Base-by-base conservation (phyloP, 805 yeast species). In the Nakazawaea peltata region DNA sequence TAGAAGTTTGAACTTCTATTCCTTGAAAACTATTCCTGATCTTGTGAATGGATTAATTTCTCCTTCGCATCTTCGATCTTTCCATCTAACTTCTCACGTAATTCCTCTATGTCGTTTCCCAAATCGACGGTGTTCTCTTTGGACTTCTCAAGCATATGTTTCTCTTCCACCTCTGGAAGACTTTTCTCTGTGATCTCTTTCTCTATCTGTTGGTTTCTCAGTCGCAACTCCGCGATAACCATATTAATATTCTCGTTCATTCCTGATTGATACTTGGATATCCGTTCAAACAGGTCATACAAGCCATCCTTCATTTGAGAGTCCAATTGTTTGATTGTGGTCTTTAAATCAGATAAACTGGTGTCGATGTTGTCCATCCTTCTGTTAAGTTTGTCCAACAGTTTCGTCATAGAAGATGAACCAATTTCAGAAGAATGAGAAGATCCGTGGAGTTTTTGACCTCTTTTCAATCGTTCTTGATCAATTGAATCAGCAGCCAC, bases 341-440 rank as follows among this genome's bases (percentile, higher is more conserved):
- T 4, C 14, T 36, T 27, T 14, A 36, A 27, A 21, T 30, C 34
- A 14, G n/a, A 5, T 6, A 36, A 26, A 30, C 26, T 36, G 6
- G 34, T 19, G 17, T 36, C 39, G 18, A 36, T 36, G n/a, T 22
- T 18, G 23, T 36, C 39, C 31, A 36, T 36, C n/a, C 39, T 25
- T 5, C 18, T 9, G 7, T 31, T 22, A 18, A 36, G 26, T 10
- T 17, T 7, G 4, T 30, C 28, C 14, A 36, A 27, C 23, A 21
- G 23, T 21, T 8, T 21, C 7, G n/a, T n/a, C n/a, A n/a, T n/a
- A n/a, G n/a, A n/a, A n/a, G n/a, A n/a, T n/a, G n/a, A n/a, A n/a
- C n/a, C n/a, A n/a, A n/a, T n/a, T n/a, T n/a, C n/a, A n/a, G n/a
- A n/a, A n/a, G n/a, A n/a, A n/a, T 11, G 24, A 11, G 11, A 8